phyloP scores from a whole-genome alignment of 176 grass and related monocot genomes.

The Eremochloa ophiuroides region DNA sequence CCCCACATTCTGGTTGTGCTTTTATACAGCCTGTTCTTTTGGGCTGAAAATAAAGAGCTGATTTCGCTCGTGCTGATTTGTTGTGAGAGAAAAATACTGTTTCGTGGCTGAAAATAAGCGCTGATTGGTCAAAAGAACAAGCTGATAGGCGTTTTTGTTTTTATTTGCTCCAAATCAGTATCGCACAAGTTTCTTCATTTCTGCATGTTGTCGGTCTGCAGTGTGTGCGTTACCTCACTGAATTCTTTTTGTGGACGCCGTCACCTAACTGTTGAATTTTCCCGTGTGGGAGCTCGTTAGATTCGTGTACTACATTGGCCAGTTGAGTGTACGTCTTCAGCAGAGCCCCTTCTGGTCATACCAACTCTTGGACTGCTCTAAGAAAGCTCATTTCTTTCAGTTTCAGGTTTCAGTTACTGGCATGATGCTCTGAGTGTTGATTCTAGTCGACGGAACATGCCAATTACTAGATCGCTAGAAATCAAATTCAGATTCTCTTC shows the following conservation, averaged over 20 bases:
- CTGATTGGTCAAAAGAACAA: too few species aligned
- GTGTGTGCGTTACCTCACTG: neutral
- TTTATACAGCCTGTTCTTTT: too few species aligned
- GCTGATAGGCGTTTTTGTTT: neutral
- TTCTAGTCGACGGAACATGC: neutral
- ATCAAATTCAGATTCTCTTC: neutral
- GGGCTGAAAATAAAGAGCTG: too few species aligned
- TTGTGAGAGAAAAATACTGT: too few species aligned
- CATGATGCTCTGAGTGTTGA: neutral
- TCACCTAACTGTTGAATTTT: neutral
- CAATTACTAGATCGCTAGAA: neutral
- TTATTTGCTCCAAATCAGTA: neutral
- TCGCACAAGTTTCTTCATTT: neutral
- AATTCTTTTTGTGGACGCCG: neutral
- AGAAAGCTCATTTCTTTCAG: neutral
- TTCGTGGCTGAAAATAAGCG: too few species aligned
- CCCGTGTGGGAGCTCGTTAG: neutral
- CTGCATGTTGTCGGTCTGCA: neutral
- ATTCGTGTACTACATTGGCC: conserved; percentile 1
- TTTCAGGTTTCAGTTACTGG: neutral
- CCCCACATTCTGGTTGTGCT: conserved; percentile 12
- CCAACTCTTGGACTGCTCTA: conserved; percentile 11
- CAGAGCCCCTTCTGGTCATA: neutral
- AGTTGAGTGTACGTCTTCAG: neutral
- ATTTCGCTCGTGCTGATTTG: too few species aligned